Conservation (phyloP, 345 rosid genomes). For the Aurinia saxatilis region DNA sequence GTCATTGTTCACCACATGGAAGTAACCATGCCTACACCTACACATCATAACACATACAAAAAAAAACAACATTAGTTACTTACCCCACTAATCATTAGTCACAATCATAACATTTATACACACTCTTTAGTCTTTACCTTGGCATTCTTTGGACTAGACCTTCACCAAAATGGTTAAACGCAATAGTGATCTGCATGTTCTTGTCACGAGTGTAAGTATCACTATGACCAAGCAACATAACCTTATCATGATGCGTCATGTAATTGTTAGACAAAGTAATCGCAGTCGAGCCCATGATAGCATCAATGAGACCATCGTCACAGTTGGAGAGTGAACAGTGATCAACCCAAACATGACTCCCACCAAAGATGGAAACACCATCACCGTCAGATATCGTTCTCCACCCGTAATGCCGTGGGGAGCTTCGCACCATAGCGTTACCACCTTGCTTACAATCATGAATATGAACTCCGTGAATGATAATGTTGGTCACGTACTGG, state of each 20-base stretch:
- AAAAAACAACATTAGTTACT: neutral
- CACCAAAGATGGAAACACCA: constrained; percentile 75
- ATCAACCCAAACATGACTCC: constrained; percentile 74
- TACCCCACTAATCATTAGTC: no score
- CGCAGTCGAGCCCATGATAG: constrained; percentile 61
- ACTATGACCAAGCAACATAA: constrained; percentile 73
- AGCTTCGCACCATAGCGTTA: constrained; percentile 60
- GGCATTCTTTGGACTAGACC: constrained; percentile 84
- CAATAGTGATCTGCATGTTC: constrained; percentile 79
- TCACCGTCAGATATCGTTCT: constrained; percentile 78
- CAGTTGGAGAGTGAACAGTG: constrained; percentile 65
- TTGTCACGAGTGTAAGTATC: constrained; percentile 58
- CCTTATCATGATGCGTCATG: constrained; percentile 79
- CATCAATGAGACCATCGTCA: constrained; percentile 61
- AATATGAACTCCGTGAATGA: constrained; percentile 61
- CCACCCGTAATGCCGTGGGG: constrained; percentile 72
- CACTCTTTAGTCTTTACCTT: constrained; percentile 34
- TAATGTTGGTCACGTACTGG: constrained; percentile 68
- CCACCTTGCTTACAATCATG: constrained; percentile 83
- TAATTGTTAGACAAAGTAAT: constrained; percentile 69
- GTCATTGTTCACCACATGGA: constrained; percentile 90
- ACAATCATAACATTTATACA: no score
- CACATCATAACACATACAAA: constrained; percentile 1
- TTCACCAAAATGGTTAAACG: constrained; percentile 82
- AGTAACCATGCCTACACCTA: constrained; percentile 80